Conservation (phyloP, 2,329 filamentous ascomycete species). For the Immersiporthe knoxdaviesiana region DNA sequence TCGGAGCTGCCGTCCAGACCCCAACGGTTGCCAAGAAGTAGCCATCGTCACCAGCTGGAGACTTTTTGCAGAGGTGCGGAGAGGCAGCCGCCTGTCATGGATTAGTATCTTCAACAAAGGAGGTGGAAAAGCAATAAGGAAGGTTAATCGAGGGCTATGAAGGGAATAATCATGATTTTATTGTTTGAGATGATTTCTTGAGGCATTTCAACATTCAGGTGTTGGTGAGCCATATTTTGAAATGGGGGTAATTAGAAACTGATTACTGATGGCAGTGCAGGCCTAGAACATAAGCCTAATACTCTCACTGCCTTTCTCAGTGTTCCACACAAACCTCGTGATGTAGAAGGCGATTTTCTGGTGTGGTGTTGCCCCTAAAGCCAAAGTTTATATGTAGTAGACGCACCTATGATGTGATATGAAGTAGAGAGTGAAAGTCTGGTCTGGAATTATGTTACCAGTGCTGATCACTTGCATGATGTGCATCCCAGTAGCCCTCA, state of each 20-base stretch:
- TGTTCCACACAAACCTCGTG: too few relatives aligned
- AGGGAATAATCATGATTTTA: background rate
- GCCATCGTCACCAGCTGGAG: background rate
- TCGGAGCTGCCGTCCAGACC: constrained; percentile 10
- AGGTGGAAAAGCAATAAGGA: too few relatives aligned
- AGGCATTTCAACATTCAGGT: background rate
- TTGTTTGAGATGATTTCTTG: background rate
- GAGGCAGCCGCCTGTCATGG: background rate
- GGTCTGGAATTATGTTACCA: too few relatives aligned
- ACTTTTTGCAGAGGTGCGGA: too few relatives aligned
- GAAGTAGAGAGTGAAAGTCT: too few relatives aligned
- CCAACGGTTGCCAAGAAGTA: background rate
- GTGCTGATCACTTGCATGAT: too few relatives aligned
- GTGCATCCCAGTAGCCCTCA: too few relatives aligned
- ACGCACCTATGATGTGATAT: too few relatives aligned
- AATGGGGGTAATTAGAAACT: background rate
- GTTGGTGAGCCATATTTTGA: background rate
- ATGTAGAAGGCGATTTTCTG: too few relatives aligned
- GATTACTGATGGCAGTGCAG: background rate
- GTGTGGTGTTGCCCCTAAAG: too few relatives aligned
- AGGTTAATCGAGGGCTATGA: too few relatives aligned
- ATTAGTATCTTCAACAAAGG: background rate
- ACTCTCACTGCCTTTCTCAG: background rate
- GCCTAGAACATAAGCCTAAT: background rate
- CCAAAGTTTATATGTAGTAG: too few relatives aligned